These are phyloP conservation scores for Colletotrichum aenigma DNA, from an alignment of 2,329 filamentous ascomycete species.

Conservation along the genomic window DNA sequence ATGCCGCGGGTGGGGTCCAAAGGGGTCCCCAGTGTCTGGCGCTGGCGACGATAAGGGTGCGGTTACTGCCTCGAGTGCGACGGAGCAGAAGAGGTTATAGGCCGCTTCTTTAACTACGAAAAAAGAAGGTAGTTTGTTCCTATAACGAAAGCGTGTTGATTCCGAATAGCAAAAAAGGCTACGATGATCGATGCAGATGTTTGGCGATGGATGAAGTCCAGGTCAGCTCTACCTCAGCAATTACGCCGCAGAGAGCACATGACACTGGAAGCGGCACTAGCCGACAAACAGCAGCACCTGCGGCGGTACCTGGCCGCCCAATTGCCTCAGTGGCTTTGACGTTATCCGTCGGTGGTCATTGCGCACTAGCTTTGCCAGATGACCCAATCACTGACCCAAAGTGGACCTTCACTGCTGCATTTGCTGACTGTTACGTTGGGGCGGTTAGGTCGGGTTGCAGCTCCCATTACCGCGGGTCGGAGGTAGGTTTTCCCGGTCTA, in stretches of 20 bases:
- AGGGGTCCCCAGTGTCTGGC: slow-evolving; percentile 1
- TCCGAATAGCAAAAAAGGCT: background rate
- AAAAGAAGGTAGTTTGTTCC: background rate
- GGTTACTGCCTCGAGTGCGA: background rate
- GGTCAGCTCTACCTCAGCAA: background rate
- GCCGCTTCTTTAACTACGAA: background rate
- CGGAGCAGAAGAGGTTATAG: background rate
- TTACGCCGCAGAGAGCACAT: slow-evolving; percentile 14
- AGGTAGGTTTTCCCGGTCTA: background rate
- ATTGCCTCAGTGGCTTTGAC: slow-evolving; percentile 13
- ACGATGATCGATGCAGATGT: background rate
- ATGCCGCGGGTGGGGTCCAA: slow-evolving; percentile 9
- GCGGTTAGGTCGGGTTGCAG: no score
- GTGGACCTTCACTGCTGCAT: background rate
- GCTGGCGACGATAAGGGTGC: slow-evolving; percentile 1
- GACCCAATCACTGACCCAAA: slow-evolving; percentile 1
- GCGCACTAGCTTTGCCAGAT: background rate
- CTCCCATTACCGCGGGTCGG: background rate
- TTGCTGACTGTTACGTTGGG: background rate
- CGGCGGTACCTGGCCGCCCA: background rate
- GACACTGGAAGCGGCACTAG: slow-evolving; percentile 11
- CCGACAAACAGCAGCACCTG: background rate
- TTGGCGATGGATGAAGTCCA: background rate
- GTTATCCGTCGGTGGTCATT: slow-evolving; percentile 16
- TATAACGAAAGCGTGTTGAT: background rate